A percentile compares a stretch with the other conserved stretches of the same genome.
Conservation (phyloP, 805 yeast species). For the Candida tammaniensis region DNA sequence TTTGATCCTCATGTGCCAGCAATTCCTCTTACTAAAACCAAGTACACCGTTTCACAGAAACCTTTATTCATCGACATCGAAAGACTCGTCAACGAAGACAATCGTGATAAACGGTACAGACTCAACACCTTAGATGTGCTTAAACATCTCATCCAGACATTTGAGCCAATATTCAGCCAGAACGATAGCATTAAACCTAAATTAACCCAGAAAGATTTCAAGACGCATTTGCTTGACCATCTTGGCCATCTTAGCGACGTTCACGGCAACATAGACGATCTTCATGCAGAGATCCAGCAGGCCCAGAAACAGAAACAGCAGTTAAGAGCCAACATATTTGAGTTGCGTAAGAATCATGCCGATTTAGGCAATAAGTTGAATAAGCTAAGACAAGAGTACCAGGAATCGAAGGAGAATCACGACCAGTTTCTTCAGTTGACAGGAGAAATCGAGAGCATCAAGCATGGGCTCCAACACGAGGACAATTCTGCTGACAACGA, state of each 20-base stretch:
- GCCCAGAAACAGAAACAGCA: constrained; percentile 33
- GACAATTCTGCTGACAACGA: constrained; percentile 1
- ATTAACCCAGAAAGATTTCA: constrained; percentile 29
- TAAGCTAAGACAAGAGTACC: constrained; percentile 20
- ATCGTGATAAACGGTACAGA: constrained; percentile 22
- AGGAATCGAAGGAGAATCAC: constrained; percentile 15
- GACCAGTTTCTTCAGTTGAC: constrained; percentile 13
- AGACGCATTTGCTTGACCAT: constrained; percentile 25
- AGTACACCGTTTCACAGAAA: constrained; percentile 7
- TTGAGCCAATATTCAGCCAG: constrained; percentile 19
- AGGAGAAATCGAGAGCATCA: constrained; percentile 3
- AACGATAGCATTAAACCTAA: constrained; percentile 19
- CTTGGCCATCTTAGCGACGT: constrained; percentile 30
- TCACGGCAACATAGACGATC: constrained; percentile 32
- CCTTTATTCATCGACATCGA: constrained; percentile 30
- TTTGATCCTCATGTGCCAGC: neutral
- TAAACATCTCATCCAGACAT: constrained; percentile 27
- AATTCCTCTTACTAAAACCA: constrained; percentile 5
- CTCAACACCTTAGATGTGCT: constrained; percentile 38
- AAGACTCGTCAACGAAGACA: constrained; percentile 20
- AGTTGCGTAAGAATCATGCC: constrained; percentile 28
- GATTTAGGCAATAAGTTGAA: constrained; percentile 32
- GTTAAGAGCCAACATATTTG: constrained; percentile 26
- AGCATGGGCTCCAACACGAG: neutral
- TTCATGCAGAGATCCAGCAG: constrained; percentile 24